A percentile compares a stretch with the other conserved stretches of the same genome.
phyloP scores from a whole-genome alignment of 2,329 filamentous ascomycete species.

The Colletotrichum sp. region DNA sequence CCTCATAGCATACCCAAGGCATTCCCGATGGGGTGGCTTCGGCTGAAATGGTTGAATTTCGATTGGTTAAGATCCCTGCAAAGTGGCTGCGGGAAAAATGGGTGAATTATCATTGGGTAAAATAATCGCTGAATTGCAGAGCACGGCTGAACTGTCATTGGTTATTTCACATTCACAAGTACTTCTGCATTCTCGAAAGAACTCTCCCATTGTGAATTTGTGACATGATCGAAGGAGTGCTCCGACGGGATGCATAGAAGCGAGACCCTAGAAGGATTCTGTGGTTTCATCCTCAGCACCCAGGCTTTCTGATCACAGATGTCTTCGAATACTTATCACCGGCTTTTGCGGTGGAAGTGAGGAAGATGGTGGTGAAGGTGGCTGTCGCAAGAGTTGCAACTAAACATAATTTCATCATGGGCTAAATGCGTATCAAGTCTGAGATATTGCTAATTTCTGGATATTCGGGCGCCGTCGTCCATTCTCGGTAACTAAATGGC shows the following conservation, averaged over 20 bases:
- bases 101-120: conserved; percentile 8
- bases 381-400: neutral
- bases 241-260: neutral
- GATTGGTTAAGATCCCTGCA: neutral
- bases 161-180: neutral
- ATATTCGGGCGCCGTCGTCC: too few species aligned
- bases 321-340: neutral
- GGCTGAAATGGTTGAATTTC: neutral
- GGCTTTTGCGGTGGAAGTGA: neutral
- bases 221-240: neutral
- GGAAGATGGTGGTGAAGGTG: neutral
- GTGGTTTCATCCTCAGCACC: neutral
- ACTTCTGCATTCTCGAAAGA: neutral
- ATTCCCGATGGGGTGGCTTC: neutral
- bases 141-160: neutral
- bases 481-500: too few species aligned
- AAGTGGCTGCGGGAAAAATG: neutral
- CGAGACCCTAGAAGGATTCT: neutral
- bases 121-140: neutral
- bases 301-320: too few species aligned
- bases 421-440: fast-evolving
- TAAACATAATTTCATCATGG: neutral
- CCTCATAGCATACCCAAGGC: neutral
- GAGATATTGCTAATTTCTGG: neutral
- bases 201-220: neutral